Base-by-base conservation (phyloP, 208 protist genomes). In the Acanthamoeba lenticulata region DNA sequence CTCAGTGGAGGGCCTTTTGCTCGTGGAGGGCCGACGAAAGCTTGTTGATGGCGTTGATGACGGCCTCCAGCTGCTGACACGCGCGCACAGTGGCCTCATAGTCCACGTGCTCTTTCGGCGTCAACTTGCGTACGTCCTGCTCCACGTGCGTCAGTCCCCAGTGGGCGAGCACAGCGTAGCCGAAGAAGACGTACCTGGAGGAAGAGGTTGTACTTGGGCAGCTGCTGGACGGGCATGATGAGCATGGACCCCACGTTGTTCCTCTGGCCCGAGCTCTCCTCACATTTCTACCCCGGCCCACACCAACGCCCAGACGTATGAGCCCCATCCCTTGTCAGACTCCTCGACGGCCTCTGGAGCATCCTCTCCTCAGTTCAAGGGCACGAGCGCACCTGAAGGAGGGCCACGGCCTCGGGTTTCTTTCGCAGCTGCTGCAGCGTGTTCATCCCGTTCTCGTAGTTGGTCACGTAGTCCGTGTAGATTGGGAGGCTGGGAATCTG, bases 131-230 rank as follows among this genome's bases (percentile, higher is more conserved):
- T 27, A 72, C 62, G 62, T 72, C 57, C 57, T 67, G 21, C 13
- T 29, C 27, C 5, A 5, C 57, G 45, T 52, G 45, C 9, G 45
- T 52, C 45, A 52, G 45, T 52, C 45, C 45, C 45, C 45, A 52
- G 9, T 5, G 5, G 45, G 45, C 45, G 9, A 5, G 45, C 45
- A 52, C 15, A 5, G 45, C 9, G 45, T 52, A 15, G 45, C 15
- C 45, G 15, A 52, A n/a, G n/a, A n/a, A n/a, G n/a, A 5, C 45
- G 45, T 52, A 67, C 72, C 72, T 83, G 72, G 1, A 83, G 72
- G 72, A 83, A 83, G 38, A 83, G 72, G 72, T 83, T 83, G 72
- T 83, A 83, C 72, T 83, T 83, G 72, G 72, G 72, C 72, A 83
- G 72, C 72, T 83, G 72, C 72, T 83, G 72, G 38, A 83, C 72